These are phyloP conservation scores for Nitzschia putrida DNA, from an alignment of 108 stramenopile species.

Conservation along the genomic window DNA sequence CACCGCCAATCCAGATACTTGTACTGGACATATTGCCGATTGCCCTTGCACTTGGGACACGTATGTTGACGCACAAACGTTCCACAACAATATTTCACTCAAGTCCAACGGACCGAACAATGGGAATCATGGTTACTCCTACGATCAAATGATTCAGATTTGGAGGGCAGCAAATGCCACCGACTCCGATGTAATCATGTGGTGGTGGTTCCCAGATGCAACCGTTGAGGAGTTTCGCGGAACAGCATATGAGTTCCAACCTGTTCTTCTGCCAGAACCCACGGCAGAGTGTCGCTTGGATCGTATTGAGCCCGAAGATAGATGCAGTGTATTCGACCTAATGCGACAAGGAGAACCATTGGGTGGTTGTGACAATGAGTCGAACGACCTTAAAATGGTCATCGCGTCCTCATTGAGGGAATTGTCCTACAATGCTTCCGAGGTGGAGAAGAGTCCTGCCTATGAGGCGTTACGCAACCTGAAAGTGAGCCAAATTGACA, in stretches of 20 bases:
- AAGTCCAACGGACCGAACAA: not conserved
- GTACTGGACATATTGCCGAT: conserved; percentile 26
- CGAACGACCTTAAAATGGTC: conserved; percentile 16
- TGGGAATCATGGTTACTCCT: conserved; percentile 34
- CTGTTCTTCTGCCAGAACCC: conserved; percentile 23
- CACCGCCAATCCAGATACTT: not conserved
- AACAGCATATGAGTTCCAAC: conserved; percentile 32
- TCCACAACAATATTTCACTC: conserved; percentile 28
- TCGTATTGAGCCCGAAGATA: conserved; percentile 6
- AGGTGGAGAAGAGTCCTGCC: conserved; percentile 15
- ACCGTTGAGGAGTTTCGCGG: conserved; percentile 20
- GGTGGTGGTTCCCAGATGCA: conserved; percentile 47
- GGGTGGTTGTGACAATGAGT: conserved; percentile 33
- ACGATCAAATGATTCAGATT: conserved; percentile 36
- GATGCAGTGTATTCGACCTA: conserved; percentile 14
- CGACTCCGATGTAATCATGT: conserved; percentile 32
- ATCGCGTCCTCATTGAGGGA: conserved; percentile 1
- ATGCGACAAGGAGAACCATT: conserved; percentile 16
- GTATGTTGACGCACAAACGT: conserved; percentile 25
- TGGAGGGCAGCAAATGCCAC: conserved; percentile 46
- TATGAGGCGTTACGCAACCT: conserved; percentile 16
- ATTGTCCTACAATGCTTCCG: not conserved
- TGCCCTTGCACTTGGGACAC: conserved; percentile 16
- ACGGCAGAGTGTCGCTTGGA: conserved; percentile 23
- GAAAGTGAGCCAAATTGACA: conserved; percentile 6